Base-by-base conservation (phyloP, 164 flowering plant genomes). In the Dillenia suffruticosa region DNA sequence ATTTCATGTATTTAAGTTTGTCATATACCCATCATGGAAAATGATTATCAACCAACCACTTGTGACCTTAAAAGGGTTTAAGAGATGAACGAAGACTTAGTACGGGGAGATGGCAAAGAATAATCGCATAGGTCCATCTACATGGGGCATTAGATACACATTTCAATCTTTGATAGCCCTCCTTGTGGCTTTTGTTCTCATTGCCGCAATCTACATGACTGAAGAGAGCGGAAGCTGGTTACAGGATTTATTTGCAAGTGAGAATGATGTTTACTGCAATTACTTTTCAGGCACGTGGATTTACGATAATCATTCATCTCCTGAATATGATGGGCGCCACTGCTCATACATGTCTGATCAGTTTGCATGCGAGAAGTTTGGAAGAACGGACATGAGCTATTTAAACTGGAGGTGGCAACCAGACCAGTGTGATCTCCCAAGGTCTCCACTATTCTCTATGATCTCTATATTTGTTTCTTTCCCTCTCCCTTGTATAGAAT, bases 321-420 rank as follows among this genome's bases (percentile, higher is more conserved):
- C 98, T 49, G 46, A 88, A 32, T 90, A 92, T 64, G 78, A 73
- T 19, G 97, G 84, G 72, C 40, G 59, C 49, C 70, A 83, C 15
- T 90, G 98, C 72, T 60, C 81, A 9, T 90, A 72, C 78, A 90
- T 92, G 97, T 87, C 91, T 0, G 96, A 88, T 69, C 84, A 88
- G 59, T 54, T 90, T 74, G 88, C 97, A 19, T 92, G 98, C 63
- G 82, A 77, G 77, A 88, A 88, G 78, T 84, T 75, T 70, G 97
- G 98, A 43, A 80, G 98, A 54, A 77, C 64, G 58, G 96, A 93
- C 58, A 66, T 88, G 67, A 68, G 69, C 49, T 90, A 82, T 63
- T 91, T 81, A 74, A 73, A 74, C 17, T 90, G 96, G 98, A 82
- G 94, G 53, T 93, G 98, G 98, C 96, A 90, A 49, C 98, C 98